Evolutionary conservation across 331 rosid species (phyloP).

Genomic region (Erythrophleum ivorense): DNA sequence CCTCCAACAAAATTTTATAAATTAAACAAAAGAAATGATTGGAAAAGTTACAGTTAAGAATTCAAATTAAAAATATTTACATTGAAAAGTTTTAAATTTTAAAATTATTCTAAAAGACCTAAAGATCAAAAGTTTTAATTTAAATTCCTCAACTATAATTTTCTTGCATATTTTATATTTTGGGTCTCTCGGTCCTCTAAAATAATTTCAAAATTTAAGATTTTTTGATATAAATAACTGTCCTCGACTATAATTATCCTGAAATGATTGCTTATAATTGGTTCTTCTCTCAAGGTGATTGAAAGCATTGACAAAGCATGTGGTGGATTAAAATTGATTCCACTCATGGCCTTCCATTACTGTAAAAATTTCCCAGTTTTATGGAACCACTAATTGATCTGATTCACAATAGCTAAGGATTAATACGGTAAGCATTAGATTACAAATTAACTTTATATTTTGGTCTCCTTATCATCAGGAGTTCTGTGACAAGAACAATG

Average conservation of each 20-base stretch:
- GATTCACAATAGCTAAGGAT: slow-evolving; percentile 8
- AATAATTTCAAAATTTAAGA: no score
- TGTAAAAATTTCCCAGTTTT: slow-evolving; percentile 12
- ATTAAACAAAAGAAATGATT: neutral
- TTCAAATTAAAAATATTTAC: no score
- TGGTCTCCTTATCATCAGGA: neutral
- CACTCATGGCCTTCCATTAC: slow-evolving; percentile 6
- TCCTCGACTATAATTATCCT: no score
- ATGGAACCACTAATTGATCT: neutral
- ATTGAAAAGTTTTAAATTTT: no score
- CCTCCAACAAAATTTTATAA: neutral
- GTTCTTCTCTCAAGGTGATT: slow-evolving; percentile 11
- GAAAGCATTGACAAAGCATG: neutral
- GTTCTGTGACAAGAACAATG: slow-evolving; percentile 12
- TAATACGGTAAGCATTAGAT: neutral
- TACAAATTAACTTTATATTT: neutral
- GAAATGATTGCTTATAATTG: neutral
- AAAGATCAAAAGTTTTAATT: no score
- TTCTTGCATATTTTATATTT: no score
- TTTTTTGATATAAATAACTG: no score
- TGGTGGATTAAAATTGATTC: slow-evolving; percentile 7
- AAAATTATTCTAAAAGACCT: no score
- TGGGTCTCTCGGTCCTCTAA: no score
- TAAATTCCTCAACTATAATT: no score
- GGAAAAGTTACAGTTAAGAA: no score